Evolutionary conservation across 768 basidiomycete genomes (phyloP).

Genomic region (Trametopsis cervina): DNA sequence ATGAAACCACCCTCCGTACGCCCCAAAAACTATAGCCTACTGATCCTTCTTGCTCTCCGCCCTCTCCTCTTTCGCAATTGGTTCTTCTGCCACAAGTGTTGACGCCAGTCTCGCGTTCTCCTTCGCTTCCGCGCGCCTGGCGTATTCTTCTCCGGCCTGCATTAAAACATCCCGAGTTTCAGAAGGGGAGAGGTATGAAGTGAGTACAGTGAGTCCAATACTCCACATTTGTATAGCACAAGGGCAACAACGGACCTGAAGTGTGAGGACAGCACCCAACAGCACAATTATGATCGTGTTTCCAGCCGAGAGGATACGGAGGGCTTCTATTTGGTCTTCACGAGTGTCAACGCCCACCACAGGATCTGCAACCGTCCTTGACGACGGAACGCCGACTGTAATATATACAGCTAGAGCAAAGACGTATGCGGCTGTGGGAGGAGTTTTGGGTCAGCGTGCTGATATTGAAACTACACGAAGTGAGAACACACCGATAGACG

Average conservation of each 20-base stretch:
- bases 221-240: not conserved
- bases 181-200: not conserved
- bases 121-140: constrained; percentile 33
- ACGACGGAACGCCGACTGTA: constrained; percentile 70
- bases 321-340: constrained; percentile 66
- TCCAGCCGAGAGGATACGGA: constrained; percentile 78
- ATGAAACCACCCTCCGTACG: too few relatives aligned
- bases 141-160: constrained; percentile 45
- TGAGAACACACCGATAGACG: constrained; percentile 63
- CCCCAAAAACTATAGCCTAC: constrained; percentile 3
- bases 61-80: constrained; percentile 3
- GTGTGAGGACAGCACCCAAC: constrained; percentile 53
- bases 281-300: constrained; percentile 77
- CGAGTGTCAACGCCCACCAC: constrained; percentile 44
- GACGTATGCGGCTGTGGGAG: constrained; percentile 55
- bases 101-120: constrained; percentile 27
- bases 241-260: constrained; percentile 52
- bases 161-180: not conserved
- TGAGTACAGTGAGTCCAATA: not conserved
- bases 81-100: constrained; percentile 9
- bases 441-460: constrained; percentile 3
- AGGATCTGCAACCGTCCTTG: constrained; percentile 70
- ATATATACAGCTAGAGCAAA: constrained; percentile 77
- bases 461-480: too few relatives aligned
- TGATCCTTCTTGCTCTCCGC: constrained; percentile 23